Percentiles rank a stretch among this genome's conserved stretches.
phyloP scores from a whole-genome alignment of 495 filamentous ascomycete species.

The Pseudoneurospora amorphoporcata region DNA sequence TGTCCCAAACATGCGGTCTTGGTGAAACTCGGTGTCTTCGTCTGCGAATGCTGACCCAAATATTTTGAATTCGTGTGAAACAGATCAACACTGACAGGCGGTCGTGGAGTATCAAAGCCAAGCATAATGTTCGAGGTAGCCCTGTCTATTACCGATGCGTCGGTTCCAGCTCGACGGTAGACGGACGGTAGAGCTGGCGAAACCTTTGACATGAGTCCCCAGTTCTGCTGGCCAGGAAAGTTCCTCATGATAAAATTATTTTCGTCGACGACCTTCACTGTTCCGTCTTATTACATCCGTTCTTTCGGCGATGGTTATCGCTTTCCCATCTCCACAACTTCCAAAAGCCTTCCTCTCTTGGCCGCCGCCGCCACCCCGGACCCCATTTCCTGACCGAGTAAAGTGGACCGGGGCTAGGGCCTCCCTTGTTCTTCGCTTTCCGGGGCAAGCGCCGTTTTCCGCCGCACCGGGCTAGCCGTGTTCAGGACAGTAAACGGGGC shows the following conservation, averaged over 20 bases:
- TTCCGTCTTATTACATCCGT: neutral
- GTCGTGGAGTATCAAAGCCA: neutral
- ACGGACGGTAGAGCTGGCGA: neutral
- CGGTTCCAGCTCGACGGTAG: neutral
- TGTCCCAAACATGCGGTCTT: neutral
- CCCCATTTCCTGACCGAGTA: neutral
- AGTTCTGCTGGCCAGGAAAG: neutral
- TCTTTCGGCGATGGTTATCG: neutral
- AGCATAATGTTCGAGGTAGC: neutral
- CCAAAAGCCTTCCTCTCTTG: neutral
- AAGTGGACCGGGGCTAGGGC: too few relatives aligned
- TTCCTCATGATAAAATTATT: neutral
- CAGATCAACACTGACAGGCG: neutral
- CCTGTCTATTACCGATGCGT: neutral
- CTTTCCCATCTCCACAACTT: neutral
- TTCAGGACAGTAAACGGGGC: neutral
- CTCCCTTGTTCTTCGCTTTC: too few relatives aligned
- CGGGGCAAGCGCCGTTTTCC: too few relatives aligned
- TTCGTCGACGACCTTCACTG: neutral
- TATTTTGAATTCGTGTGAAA: neutral
- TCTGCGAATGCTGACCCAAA: neutral
- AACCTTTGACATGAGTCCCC: neutral
- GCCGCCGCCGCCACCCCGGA: neutral
- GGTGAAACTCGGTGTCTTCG: neutral
- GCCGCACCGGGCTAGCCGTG: neutral